These are phyloP conservation scores for Aspergillus indologenus DNA, from an alignment of 495 filamentous ascomycete species.

Conservation along the genomic window DNA sequence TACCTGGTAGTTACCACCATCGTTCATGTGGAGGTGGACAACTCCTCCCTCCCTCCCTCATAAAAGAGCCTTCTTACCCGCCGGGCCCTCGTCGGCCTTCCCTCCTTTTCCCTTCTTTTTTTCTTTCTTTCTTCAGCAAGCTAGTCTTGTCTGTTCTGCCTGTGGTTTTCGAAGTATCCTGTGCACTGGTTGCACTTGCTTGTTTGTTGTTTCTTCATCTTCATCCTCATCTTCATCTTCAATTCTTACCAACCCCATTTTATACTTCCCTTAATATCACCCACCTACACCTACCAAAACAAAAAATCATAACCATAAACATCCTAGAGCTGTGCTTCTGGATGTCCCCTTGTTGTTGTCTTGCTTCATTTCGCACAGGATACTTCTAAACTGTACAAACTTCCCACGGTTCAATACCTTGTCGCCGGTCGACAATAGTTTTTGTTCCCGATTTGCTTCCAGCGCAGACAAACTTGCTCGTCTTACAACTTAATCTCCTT, in stretches of 20 bases:
- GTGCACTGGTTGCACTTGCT: slow-evolving; percentile 48
- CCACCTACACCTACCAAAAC: slow-evolving; percentile 28
- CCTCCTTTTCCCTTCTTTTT: slow-evolving; percentile 54
- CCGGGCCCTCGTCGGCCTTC: slow-evolving; percentile 35
- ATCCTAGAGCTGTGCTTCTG: slow-evolving; percentile 49
- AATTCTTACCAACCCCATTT: slow-evolving; percentile 18
- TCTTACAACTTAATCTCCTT: slow-evolving; percentile 17
- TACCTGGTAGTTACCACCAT: too few species aligned
- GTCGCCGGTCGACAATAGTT: slow-evolving; percentile 53
- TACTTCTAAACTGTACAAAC: slow-evolving; percentile 34
- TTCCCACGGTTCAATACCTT: slow-evolving; percentile 27
- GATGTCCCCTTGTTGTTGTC: slow-evolving; percentile 23
- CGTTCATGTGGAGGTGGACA: too few species aligned
- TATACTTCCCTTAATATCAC: slow-evolving; percentile 18
- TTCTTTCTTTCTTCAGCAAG: slow-evolving; percentile 70
- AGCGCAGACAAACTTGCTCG: slow-evolving; percentile 36
- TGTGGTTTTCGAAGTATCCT: slow-evolving; percentile 47
- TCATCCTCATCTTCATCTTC: slow-evolving; percentile 50
- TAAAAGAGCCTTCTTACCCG: slow-evolving; percentile 36
- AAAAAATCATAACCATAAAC: slow-evolving; percentile 14
- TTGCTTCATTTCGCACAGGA: slow-evolving; percentile 29
- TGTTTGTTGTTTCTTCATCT: slow-evolving; percentile 48
- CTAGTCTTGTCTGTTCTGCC: slow-evolving; percentile 61
- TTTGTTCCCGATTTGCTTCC: slow-evolving; percentile 28
- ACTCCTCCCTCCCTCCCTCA: slow-evolving; percentile 4